Base-by-base conservation (phyloP, 768 basidiomycete genomes). In the Solioccasus polychromus region DNA sequence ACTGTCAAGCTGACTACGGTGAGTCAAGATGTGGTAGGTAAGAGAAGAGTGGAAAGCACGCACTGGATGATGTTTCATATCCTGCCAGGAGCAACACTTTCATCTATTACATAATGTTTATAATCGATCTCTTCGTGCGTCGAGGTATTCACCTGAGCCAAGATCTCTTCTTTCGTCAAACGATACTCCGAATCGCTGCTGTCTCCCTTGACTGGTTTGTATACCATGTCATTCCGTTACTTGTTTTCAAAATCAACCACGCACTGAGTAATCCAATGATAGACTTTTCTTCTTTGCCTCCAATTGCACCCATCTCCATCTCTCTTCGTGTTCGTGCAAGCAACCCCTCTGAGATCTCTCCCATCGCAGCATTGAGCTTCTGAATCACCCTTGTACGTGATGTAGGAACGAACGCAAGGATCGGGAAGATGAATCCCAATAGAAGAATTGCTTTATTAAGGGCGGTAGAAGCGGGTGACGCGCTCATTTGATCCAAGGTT, bases 281-380 rank as follows among this genome's bases (percentile, higher is more conserved):
- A 10, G 63, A 65, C 25, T 31, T 55, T 2, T 64, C 60, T 26
- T 56, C 60, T 14, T 56, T 55, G 8, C 38, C 53, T 0, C 51
- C 60, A 10, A 55, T 41, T 5, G 51, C 50, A 15, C 47, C 52
- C 0, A 52, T 48, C 25, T 64, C 64, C 34, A 63, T 57, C 40
- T 67, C 73, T 40, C 58, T 58, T 39, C 66, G 54, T 12, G 62
- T 70, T 30, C 66, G 58, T n/a, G 64, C 59, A 8, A 78, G 48
- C 3, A 78, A 48, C 11, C 62, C 63, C 25, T 68, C 60, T 0
- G 73, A 73, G 19, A 77, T 74, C 1, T 60, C 60, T 2, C 57
- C 57, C 66, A 75, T 65, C 2, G 71, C 65, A 15, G 17, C 8
- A 8, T 58, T 61, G 15, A 78, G 47, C 15, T 64, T 61, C 18